phyloP scores from a whole-genome alignment of 768 basidiomycete genomes.

The Rhizopogon vulgaris region DNA sequence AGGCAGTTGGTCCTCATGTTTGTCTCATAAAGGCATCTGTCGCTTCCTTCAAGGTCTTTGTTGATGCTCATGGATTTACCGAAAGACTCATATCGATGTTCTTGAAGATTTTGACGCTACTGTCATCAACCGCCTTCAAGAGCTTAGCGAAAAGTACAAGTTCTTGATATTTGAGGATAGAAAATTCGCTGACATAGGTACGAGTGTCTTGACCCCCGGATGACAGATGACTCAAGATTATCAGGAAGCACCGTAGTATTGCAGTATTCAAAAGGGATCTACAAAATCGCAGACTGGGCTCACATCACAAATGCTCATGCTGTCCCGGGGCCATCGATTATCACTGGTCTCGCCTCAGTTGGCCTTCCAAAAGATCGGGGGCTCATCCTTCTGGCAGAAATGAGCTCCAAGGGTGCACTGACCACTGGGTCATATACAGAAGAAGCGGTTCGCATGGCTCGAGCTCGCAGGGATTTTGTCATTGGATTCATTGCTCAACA shows the following conservation, averaged over 20 bases:
- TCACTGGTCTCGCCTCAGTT: slow-evolving; percentile 83
- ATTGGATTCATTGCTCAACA: slow-evolving; percentile 93
- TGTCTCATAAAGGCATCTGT: slow-evolving; percentile 86
- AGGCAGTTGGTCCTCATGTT: slow-evolving; percentile 81
- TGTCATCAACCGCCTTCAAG: slow-evolving; percentile 62
- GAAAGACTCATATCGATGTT: slow-evolving; percentile 94
- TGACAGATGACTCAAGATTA: slow-evolving; percentile 2
- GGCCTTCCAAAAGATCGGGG: slow-evolving; percentile 77
- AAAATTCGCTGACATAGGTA: slow-evolving; percentile 98
- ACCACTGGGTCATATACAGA: slow-evolving; percentile 80
- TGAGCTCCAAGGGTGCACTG: slow-evolving; percentile 88
- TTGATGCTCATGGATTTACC: slow-evolving; percentile 19
- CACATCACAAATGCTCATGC: slow-evolving; percentile 97
- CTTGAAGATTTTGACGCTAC: slow-evolving; percentile 82
- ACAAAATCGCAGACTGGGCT: slow-evolving; percentile 93
- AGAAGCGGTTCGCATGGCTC: slow-evolving; percentile 83
- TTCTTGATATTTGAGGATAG: slow-evolving; percentile 98
- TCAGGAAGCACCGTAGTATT: slow-evolving; percentile 93
- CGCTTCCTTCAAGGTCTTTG: slow-evolving; percentile 5
- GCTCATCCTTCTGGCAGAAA: slow-evolving; percentile 88
- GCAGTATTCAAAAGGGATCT: slow-evolving; percentile 89
- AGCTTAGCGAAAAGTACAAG: slow-evolving; percentile 73
- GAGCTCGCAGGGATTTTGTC: slow-evolving; percentile 76
- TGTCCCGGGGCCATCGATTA: slow-evolving; percentile 91
- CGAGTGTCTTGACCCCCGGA: slow-evolving; percentile 11